These are phyloP conservation scores for Clonostachys sp. DNA, from an alignment of 2,329 filamentous ascomycete species.

Conservation along the genomic window DNA sequence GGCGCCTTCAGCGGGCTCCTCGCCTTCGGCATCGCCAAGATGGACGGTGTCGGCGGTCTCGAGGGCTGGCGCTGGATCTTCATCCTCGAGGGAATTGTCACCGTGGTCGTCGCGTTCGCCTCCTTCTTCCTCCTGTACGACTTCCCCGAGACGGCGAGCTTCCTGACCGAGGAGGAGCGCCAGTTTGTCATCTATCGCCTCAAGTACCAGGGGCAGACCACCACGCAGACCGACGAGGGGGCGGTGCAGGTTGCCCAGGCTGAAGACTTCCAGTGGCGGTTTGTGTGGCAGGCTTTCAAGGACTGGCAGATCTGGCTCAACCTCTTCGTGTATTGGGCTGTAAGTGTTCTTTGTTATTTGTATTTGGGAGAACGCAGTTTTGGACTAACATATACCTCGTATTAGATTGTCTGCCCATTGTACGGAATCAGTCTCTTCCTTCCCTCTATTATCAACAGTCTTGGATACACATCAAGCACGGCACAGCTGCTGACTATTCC, in stretches of 20 bases:
- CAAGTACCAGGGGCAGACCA: slow-evolving; percentile 52
- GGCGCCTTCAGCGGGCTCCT: slow-evolving; percentile 73
- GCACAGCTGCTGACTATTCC: slow-evolving; percentile 63
- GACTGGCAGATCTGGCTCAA: slow-evolving; percentile 75
- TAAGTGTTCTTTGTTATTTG: slow-evolving; percentile 14
- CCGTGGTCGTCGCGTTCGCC: slow-evolving; percentile 59
- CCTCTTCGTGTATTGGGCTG: slow-evolving; percentile 60
- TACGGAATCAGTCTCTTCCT: slow-evolving; percentile 55
- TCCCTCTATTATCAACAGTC: slow-evolving; percentile 57
- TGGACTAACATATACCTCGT: too few species aligned
- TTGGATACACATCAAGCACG: slow-evolving; percentile 51
- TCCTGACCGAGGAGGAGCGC: slow-evolving; percentile 68
- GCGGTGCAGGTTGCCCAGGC: slow-evolving; percentile 48
- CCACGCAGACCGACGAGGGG: slow-evolving; percentile 1
- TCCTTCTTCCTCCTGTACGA: slow-evolving; percentile 74
- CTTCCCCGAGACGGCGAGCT: slow-evolving; percentile 74
- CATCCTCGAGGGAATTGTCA: slow-evolving; percentile 65
- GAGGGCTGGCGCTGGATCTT: slow-evolving; percentile 63
- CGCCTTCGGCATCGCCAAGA: slow-evolving; percentile 64
- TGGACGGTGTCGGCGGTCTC: slow-evolving; percentile 59
- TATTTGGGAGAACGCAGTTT: too few species aligned
- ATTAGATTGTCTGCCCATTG: slow-evolving; percentile 36
- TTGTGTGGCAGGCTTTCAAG: slow-evolving; percentile 65
- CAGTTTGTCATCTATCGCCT: slow-evolving; percentile 67
- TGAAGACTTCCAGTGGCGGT: slow-evolving; percentile 71